Evolutionary conservation across 2,329 filamentous ascomycete genomes (phyloP).

Genomic region (Furcasterigmium furcatum): DNA sequence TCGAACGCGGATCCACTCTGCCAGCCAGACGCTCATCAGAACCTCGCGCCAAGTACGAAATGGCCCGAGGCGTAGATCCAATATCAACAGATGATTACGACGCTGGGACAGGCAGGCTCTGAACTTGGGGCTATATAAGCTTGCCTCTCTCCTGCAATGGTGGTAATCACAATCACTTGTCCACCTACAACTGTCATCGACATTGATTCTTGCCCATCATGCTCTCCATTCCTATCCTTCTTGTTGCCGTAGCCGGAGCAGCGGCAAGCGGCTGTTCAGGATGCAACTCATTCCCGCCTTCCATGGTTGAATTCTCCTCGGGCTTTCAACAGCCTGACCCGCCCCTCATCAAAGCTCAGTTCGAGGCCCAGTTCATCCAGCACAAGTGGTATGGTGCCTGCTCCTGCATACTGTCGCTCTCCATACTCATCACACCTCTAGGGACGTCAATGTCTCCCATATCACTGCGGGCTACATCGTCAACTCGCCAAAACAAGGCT

Average conservation of each 20-base stretch:
- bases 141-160: too few species aligned
- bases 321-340: conserved; percentile 26
- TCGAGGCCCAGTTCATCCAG: conserved; percentile 28
- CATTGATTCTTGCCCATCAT: too few species aligned
- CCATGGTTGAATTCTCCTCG: conserved; percentile 22
- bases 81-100: too few species aligned
- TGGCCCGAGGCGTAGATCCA: too few species aligned
- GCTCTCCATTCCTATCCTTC: not conserved
- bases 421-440: conserved; percentile 7
- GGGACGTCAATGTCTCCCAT: conserved; percentile 33
- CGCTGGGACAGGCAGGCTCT: too few species aligned
- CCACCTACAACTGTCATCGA: too few species aligned
- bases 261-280: not conserved
- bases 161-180: too few species aligned
- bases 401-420: not conserved
- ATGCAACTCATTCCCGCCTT: conserved; percentile 20
- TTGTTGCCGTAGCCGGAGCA: not conserved
- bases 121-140: too few species aligned
- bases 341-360: conserved; percentile 25
- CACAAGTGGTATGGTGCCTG: conserved; percentile 29
- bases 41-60: too few species aligned
- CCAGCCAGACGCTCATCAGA: too few species aligned
- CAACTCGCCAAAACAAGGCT: conserved; percentile 23
- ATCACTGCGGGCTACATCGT: conserved; percentile 29
- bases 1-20: too few species aligned